Evolutionary conservation across 352 stramenopile genomes (phyloP), one percentile per base, ranked within the genome.

Genomic region (Phytopythium chamaehyphon): DNA sequence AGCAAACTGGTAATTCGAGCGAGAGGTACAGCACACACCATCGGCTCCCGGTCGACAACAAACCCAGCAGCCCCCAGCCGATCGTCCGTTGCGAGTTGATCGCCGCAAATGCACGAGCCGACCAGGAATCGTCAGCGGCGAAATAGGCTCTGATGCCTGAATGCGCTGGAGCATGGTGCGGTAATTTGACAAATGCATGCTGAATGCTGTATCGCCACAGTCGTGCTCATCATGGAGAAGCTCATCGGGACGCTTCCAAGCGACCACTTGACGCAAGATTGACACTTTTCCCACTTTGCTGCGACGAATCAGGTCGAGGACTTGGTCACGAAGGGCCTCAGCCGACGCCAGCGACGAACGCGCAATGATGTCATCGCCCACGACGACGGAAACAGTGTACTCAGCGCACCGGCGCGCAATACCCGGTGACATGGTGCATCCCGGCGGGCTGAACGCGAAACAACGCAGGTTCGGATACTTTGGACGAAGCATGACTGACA

Each of bases 211-310:
- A 11, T 72, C 66, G 51, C 59, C 59, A 14, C 52, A 65, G 14
- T 51, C 59, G 51, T 55, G 60, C 24, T 70, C 63, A 23, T 70
- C 56, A 14, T 48, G 53, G 6, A 95, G 57, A 18, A 95, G 60
- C 42, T 95, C 84, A 23, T 91, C 72, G 1, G 84, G 84, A 21
- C 77, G 74, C 26, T 77, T 81, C 84, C 84, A 95, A 8, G 80
- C 70, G 7, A 90, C 65, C 3, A 90, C 82, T 49, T 95, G 84
- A 0, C 81, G 74, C 54, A 95, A 55, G 23, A 95, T 95, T 22
- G 71, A 75, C 28, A 82, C 71, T 39, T 95, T 95, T 57, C 73
- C 81, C 22, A 95, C 84, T 51, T 95, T 95, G 54, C 84, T 95
- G 11, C 84, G 76, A 3, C 83, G 68, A 43, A 95, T 95, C 19